Conservation (phyloP, 257 asterid species). For the Plectranthus barbatus region DNA sequence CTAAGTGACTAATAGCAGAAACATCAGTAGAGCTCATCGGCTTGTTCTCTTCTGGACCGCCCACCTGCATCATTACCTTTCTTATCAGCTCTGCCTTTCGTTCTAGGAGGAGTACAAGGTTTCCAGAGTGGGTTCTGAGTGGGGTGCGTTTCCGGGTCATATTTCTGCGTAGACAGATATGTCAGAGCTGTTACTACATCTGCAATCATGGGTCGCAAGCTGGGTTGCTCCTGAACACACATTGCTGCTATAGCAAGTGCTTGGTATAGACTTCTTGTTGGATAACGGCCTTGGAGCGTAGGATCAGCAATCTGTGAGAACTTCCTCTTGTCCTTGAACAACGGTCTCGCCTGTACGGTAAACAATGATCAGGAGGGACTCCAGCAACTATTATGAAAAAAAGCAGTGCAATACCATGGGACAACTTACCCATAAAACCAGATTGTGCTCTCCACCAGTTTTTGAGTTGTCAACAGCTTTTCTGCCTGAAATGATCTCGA, state of each 20-base stretch:
- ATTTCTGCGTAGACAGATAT: conserved; percentile 68
- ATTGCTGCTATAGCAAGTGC: conserved; percentile 85
- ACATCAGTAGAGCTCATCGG: conserved; percentile 17
- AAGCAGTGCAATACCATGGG: background rate
- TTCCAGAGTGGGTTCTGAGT: conserved; percentile 36
- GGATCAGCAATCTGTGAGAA: conserved; percentile 77
- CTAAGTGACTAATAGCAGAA: background rate
- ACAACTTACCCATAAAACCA: conserved; percentile 73
- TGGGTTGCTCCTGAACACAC: conserved; percentile 88
- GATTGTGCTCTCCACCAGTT: conserved; percentile 66
- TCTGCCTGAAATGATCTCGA: conserved; percentile 89
- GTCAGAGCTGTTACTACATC: conserved; percentile 85
- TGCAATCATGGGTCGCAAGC: conserved; percentile 62
- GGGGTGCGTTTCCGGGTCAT: conserved; percentile 30
- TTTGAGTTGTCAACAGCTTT: conserved; percentile 74
- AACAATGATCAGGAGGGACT: background rate
- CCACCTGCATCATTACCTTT: conserved; percentile 16
- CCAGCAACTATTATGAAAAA: background rate
- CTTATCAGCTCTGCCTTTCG: conserved; percentile 35
- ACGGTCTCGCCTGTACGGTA: conserved; percentile 64
- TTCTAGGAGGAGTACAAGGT: conserved; percentile 51
- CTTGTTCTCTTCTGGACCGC: conserved; percentile 26
- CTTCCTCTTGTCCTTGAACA: conserved; percentile 71
- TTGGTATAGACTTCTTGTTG: conserved; percentile 68
- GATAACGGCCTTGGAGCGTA: conserved; percentile 68